These are phyloP conservation scores for Elaeis guineensis DNA, from an alignment of 176 grass and related monocot genomes.

Conservation along the genomic window DNA sequence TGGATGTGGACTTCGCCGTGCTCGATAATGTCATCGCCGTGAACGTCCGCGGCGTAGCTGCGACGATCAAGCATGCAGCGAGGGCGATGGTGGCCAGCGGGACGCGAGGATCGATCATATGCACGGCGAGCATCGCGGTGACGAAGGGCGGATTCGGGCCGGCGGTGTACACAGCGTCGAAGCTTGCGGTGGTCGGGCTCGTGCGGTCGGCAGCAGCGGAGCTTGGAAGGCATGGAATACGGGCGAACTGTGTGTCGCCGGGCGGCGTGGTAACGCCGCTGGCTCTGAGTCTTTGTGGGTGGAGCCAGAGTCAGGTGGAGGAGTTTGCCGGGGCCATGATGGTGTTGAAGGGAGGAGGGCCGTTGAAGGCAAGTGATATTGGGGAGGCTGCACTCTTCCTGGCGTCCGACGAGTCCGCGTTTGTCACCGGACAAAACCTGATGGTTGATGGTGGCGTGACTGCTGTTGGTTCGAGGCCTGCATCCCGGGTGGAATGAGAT, in stretches of 20 bases:
- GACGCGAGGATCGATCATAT: too few relatives aligned
- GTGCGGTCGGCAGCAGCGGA: slow-evolving; percentile 49
- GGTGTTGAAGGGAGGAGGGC: slow-evolving; percentile 32
- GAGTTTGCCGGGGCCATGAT: neutral
- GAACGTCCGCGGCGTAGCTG: too few relatives aligned
- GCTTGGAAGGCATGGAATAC: slow-evolving; percentile 51
- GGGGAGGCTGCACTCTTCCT: slow-evolving; percentile 34
- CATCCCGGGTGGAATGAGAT: too few relatives aligned
- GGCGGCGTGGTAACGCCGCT: slow-evolving; percentile 60
- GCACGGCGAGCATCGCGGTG: neutral
- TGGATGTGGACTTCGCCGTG: too few relatives aligned
- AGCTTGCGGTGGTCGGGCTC: slow-evolving; percentile 68
- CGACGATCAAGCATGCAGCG: too few relatives aligned
- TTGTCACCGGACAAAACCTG: too few relatives aligned
- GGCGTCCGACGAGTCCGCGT: too few relatives aligned
- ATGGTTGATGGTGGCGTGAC: too few relatives aligned
- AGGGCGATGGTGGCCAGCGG: too few relatives aligned
- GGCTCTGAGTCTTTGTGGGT: slow-evolving; percentile 7
- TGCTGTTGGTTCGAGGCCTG: too few relatives aligned
- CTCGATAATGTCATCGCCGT: too few relatives aligned
- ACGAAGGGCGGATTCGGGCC: slow-evolving; percentile 39
- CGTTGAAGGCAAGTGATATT: slow-evolving; percentile 32
- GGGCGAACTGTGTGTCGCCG: slow-evolving; percentile 78
- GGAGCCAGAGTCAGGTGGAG: slow-evolving; percentile 29
- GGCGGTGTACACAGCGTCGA: slow-evolving; percentile 59